phyloP scores from a whole-genome alignment of 2,329 filamentous ascomycete genomes.

The Scedosporium aurantiacum region DNA sequence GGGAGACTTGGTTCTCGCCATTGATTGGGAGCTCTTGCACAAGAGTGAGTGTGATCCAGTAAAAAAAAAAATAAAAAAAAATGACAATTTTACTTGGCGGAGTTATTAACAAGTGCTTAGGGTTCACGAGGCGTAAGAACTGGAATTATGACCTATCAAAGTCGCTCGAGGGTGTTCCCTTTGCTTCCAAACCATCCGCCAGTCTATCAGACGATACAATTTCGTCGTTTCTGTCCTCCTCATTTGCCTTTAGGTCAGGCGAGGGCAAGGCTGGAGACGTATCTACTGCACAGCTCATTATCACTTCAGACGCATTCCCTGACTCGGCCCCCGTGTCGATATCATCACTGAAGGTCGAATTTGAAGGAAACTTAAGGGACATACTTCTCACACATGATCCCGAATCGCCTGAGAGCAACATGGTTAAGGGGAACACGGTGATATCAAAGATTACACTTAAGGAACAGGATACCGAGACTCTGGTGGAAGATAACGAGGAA shows the following conservation, averaged over 20 bases:
- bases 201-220: slow-evolving; percentile 38
- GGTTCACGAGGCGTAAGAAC: slow-evolving; percentile 39
- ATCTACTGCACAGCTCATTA: slow-evolving; percentile 44
- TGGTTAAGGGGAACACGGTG: slow-evolving; percentile 13
- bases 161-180: slow-evolving; percentile 39
- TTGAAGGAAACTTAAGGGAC: slow-evolving; percentile 46
- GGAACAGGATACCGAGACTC: slow-evolving; percentile 11
- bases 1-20: slow-evolving; percentile 44
- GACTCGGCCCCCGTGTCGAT: slow-evolving; percentile 41
- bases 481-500: background rate
- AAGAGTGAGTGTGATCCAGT: slow-evolving; percentile 33
- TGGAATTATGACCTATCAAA: slow-evolving; percentile 53
- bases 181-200: slow-evolving; percentile 35
- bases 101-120: slow-evolving; percentile 20
- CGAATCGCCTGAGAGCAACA: slow-evolving; percentile 7
- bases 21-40: slow-evolving; percentile 56
- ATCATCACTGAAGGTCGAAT: slow-evolving; percentile 39
- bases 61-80: too few relatives aligned
- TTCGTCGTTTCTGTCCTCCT: slow-evolving; percentile 41
- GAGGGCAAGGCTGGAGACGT: slow-evolving; percentile 52
- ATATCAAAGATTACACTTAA: slow-evolving; percentile 19
- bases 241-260: slow-evolving; percentile 46
- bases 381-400: slow-evolving; percentile 38
- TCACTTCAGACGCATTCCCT: slow-evolving; percentile 44
- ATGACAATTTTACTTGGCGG: slow-evolving; percentile 10